Percentiles rank a stretch among this genome's conserved stretches.
These are phyloP conservation scores for Vickermania ingenoplastis DNA, from an alignment of 208 protist species.

Conservation along the genomic window DNA sequence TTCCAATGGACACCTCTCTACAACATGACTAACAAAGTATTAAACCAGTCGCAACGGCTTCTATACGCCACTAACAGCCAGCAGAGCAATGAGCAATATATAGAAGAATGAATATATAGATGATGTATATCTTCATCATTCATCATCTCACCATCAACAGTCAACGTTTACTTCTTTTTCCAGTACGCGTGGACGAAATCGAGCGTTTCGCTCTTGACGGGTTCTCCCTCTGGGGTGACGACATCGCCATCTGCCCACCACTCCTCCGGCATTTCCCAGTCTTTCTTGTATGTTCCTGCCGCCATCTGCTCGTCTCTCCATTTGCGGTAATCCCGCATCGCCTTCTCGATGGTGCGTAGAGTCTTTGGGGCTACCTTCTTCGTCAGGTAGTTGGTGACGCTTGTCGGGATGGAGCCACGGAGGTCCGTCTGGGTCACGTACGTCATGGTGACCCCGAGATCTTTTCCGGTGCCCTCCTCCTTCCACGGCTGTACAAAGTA, in stretches of 20 bases:
- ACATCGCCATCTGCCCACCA: constrained; percentile 27
- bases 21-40: no score
- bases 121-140: no score
- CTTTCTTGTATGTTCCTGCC: constrained; percentile 43
- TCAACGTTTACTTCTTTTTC: neutral
- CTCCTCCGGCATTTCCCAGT: constrained; percentile 34
- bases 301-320: constrained; percentile 58
- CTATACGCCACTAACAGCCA: no score
- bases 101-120: no score
- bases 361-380: constrained; percentile 76
- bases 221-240: constrained; percentile 9
- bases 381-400: constrained; percentile 68
- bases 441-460: constrained; percentile 44
- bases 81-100: no score
- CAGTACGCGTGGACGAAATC: neutral
- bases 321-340: constrained; percentile 30
- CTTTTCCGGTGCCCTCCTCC: constrained; percentile 26
- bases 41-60: no score
- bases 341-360: constrained; percentile 32
- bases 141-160: no score
- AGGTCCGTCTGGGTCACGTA: constrained; percentile 85
- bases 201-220: neutral
- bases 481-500: constrained; percentile 75
- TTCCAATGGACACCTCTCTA: no score
- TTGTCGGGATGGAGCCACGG: constrained; percentile 69